phyloP scores from a whole-genome alignment of 148 eudicot genomes.

The Diospyros kaki region DNA sequence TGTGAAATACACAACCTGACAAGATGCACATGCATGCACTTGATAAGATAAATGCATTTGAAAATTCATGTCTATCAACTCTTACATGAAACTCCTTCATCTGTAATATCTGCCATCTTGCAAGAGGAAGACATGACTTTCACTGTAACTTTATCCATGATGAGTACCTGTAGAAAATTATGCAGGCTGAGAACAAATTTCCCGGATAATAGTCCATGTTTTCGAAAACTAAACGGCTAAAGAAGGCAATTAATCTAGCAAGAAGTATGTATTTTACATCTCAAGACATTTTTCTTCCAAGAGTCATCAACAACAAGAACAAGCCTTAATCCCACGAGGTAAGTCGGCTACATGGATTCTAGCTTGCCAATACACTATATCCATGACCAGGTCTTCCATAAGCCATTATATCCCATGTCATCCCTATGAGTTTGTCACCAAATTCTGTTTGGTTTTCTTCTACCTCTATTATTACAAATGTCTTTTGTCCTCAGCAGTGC shows the following conservation, averaged over 20 bases:
- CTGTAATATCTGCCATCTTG: conserved; percentile 98
- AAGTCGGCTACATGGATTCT: too few relatives aligned
- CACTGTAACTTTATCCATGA: conserved; percentile 97
- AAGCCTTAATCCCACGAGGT: too few relatives aligned
- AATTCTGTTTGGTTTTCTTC: too few relatives aligned
- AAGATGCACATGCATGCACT: neutral
- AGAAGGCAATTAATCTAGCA: neutral
- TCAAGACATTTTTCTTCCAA: neutral
- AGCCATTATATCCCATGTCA: too few relatives aligned
- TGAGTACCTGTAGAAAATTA: conserved; percentile 58
- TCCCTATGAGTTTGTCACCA: too few relatives aligned
- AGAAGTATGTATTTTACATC: neutral
- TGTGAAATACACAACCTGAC: neutral
- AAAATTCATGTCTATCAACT: conserved; percentile 1
- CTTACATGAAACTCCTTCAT: conserved; percentile 93
- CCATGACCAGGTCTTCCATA: too few relatives aligned
- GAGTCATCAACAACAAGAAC: neutral
- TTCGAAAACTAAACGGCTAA: neutral
- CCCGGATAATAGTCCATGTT: neutral
- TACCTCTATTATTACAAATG: too few relatives aligned
- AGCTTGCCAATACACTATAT: too few relatives aligned
- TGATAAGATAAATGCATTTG: neutral
- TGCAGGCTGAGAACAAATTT: neutral
- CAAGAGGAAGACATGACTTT: conserved; percentile 95
- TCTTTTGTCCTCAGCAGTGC: too few relatives aligned